Conservation (phyloP, 73 alveolate genomes). For the Diophrys sp. region DNA sequence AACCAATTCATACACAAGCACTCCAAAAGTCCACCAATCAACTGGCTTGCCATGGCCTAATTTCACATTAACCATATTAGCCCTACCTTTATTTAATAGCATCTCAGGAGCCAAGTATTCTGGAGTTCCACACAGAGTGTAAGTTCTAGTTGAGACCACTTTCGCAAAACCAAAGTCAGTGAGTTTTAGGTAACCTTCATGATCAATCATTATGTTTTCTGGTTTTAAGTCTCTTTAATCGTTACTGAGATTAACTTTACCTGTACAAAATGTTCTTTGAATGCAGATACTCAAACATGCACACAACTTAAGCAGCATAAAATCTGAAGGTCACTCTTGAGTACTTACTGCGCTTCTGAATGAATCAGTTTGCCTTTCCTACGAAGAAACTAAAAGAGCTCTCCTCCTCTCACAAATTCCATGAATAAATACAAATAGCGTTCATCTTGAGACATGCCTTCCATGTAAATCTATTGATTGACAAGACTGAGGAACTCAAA, state of each 20-base stretch:
- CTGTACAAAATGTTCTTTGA: slow-evolving; percentile 68
- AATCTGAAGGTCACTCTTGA: not conserved
- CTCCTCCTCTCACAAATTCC: slow-evolving; percentile 96
- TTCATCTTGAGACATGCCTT: slow-evolving; percentile 54
- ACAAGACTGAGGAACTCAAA: too few species aligned
- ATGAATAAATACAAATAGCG: slow-evolving; percentile 76
- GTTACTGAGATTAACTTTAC: slow-evolving; percentile 58
- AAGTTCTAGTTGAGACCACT: slow-evolving; percentile 78
- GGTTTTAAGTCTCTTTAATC: slow-evolving; percentile 37
- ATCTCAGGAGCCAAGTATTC: slow-evolving; percentile 94
- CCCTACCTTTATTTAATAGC: slow-evolving; percentile 72
- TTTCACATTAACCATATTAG: not conserved
- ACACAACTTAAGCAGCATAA: slow-evolving; percentile 54
- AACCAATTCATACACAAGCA: slow-evolving; percentile 78
- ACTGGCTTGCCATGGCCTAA: slow-evolving; percentile 82
- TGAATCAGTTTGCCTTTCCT: slow-evolving; percentile 38
- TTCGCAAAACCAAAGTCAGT: slow-evolving; percentile 46
- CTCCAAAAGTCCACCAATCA: slow-evolving; percentile 91
- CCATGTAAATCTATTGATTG: slow-evolving; percentile 22
- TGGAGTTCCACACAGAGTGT: slow-evolving; percentile 92
- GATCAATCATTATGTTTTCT: slow-evolving; percentile 18
- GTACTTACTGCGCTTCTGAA: slow-evolving; percentile 55
- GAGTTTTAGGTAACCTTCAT: slow-evolving; percentile 22
- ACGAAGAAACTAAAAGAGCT: slow-evolving; percentile 70
- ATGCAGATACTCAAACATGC: slow-evolving; percentile 69